These are phyloP conservation scores for Stereocaulon alpinum DNA, from an alignment of 495 filamentous ascomycete species.

Conservation along the genomic window DNA sequence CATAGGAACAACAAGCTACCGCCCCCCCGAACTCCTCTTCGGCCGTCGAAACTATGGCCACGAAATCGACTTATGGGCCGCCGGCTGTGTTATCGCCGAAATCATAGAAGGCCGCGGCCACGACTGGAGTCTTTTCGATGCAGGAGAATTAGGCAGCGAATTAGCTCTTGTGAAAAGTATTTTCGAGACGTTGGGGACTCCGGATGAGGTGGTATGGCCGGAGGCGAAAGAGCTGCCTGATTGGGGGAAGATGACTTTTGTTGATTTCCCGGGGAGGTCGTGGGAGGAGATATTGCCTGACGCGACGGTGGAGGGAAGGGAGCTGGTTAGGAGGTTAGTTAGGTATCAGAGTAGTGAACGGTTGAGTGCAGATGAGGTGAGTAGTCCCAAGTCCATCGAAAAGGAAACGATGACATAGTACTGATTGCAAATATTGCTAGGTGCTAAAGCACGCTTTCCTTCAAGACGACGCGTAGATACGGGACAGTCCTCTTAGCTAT, in stretches of 20 bases:
- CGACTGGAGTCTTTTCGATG: conserved; percentile 56
- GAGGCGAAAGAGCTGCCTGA: conserved; percentile 47
- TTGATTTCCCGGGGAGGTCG: conserved; percentile 37
- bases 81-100: conserved; percentile 73
- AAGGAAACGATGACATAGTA: neutral
- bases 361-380: conserved; percentile 41
- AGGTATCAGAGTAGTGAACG: conserved; percentile 46
- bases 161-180: conserved; percentile 81
- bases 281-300: conserved; percentile 45
- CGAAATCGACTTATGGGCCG: conserved; percentile 79
- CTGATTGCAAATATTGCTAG: conserved; percentile 8
- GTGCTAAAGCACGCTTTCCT: conserved; percentile 22
- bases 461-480: neutral
- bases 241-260: conserved; percentile 58
- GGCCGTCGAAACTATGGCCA: conserved; percentile 61
- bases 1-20: conserved; percentile 85
- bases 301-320: conserved; percentile 29
- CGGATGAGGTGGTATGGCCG: conserved; percentile 67
- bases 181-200: conserved; percentile 81
- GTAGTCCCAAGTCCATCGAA: neutral
- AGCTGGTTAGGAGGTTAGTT: conserved; percentile 45
- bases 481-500: no score
- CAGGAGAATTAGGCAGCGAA: conserved; percentile 82
- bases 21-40: conserved; percentile 84
- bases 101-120: conserved; percentile 34